Evolutionary conservation across 2,329 filamentous ascomycete species (phyloP).

Genomic region (Trichoderma hamatum): DNA sequence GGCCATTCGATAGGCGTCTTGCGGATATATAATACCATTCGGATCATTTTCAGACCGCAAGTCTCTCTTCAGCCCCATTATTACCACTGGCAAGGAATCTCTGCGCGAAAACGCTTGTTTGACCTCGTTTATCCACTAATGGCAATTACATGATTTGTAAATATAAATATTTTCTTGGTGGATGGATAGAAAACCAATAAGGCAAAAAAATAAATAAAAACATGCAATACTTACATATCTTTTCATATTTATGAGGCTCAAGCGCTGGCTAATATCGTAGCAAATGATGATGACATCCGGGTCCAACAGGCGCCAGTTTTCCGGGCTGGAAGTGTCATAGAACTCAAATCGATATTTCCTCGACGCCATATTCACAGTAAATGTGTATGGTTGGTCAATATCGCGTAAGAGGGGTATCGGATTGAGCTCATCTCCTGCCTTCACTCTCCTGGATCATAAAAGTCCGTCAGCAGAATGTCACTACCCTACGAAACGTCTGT

Average conservation of each 20-base stretch:
- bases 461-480: not conserved
- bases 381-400: constrained; percentile 62
- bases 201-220: not conserved
- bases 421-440: constrained; percentile 47
- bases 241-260: constrained; percentile 62
- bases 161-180: not conserved
- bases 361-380: constrained; percentile 51
- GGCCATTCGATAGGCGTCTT: constrained; percentile 60
- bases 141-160: constrained; percentile 9
- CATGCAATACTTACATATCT: constrained; percentile 50
- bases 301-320: constrained; percentile 60
- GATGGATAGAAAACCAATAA: constrained; percentile 9
- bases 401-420: constrained; percentile 57
- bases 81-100: constrained; percentile 56
- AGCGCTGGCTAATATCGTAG: constrained; percentile 63
- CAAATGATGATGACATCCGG: constrained; percentile 63
- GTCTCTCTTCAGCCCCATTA: constrained; percentile 65
- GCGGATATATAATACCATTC: constrained; percentile 63
- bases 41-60: constrained; percentile 60
- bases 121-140: constrained; percentile 61
- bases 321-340: constrained; percentile 61
- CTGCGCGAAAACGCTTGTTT: constrained; percentile 51
- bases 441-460: constrained; percentile 51
- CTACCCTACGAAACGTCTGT: not conserved
- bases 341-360: constrained; percentile 59